These are phyloP conservation scores for Aquilaria yunnanensis DNA, from an alignment of 345 rosid species.

Conservation along the genomic window DNA sequence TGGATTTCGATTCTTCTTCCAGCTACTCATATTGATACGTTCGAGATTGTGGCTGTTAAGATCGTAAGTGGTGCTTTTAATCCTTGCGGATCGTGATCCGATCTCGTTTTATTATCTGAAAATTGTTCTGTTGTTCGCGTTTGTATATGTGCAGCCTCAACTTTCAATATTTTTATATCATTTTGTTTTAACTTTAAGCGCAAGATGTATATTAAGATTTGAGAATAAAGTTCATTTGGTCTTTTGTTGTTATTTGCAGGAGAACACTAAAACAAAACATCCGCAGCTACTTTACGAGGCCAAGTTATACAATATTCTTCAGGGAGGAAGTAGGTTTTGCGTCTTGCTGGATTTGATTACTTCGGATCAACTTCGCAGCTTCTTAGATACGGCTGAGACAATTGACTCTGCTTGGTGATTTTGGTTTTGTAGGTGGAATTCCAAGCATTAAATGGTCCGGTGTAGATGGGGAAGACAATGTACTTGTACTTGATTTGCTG, in stretches of 20 bases:
- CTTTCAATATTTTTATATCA: not conserved
- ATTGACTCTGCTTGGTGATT: slow-evolving; percentile 6
- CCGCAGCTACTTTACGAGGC: slow-evolving; percentile 92
- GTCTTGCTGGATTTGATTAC: not conserved
- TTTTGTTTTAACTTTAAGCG: not conserved
- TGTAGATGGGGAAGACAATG: slow-evolving; percentile 69
- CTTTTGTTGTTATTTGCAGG: slow-evolving; percentile 28
- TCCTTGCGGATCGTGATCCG: not conserved
- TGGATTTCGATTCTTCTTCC: slow-evolving; percentile 14
- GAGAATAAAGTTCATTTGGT: slow-evolving; percentile 1
- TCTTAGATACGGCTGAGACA: not conserved
- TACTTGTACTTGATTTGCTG: slow-evolving; percentile 74
- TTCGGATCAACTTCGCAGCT: not conserved
- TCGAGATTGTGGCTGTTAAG: slow-evolving; percentile 91
- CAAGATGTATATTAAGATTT: not conserved
- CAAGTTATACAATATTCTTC: slow-evolving; percentile 65
- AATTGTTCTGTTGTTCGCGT: slow-evolving; percentile 8
- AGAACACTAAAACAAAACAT: slow-evolving; percentile 77
- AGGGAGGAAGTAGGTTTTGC: slow-evolving; percentile 70
- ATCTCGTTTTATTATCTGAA: not conserved
- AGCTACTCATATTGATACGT: slow-evolving; percentile 89
- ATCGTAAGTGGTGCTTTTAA: slow-evolving; percentile 53
- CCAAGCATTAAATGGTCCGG: slow-evolving; percentile 85
- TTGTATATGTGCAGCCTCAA: not conserved
- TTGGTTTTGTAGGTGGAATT: slow-evolving; percentile 53